Evolutionary conservation across 768 basidiomycete genomes (phyloP), one percentile per base, ranked within the genome.

Genomic region (Pleurotus tuoliensis): DNA sequence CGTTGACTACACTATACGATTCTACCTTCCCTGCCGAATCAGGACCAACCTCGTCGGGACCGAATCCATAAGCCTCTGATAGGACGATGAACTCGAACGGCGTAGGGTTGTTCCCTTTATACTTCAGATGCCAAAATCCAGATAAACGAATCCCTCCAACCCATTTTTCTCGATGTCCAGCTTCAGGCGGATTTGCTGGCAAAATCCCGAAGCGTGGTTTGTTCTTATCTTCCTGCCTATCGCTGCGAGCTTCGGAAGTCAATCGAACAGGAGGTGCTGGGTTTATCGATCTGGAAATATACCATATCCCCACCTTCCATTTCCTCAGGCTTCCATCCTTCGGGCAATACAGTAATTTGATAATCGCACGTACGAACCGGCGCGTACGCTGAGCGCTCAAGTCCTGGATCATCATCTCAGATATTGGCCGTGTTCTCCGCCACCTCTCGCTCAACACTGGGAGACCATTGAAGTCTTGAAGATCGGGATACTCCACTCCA

Each of bases 401-500:
- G 49, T 50, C 49, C 9, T 34, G 5, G 30, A 50, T 30, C 13
- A 34, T n/a, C 30, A 38, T 16, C 4, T 16, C 49, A 16, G 25
- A 50, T 30, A 20, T 37, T 37, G 49, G 49, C n/a, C 49, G 49
- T 50, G 49, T 50, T 34, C 49, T 25, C n/a, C 16, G 12, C 49
- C 49, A 50, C 30, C 49, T 12, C 34, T 50, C 49, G 12, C 30
- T 27, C 16, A 50, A 20, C 8, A 20, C 25, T 37, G 49, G 49
- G 13, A 50, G 34, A 15, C 49, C 49, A 20, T 50, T 50, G 49
- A 50, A 50, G 15, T 50, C 49, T n/a, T 30, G n/a, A 16, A 50
- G 15, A 30, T 50, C 49, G 16, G 27, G 49, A 16, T 50, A 50
- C 27, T 50, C 49, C 13, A 50, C 49, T 6, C 13, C 12, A 13